Conservation (phyloP, 371 early-diverging fungal genomes). For the Mucor sp. region DNA sequence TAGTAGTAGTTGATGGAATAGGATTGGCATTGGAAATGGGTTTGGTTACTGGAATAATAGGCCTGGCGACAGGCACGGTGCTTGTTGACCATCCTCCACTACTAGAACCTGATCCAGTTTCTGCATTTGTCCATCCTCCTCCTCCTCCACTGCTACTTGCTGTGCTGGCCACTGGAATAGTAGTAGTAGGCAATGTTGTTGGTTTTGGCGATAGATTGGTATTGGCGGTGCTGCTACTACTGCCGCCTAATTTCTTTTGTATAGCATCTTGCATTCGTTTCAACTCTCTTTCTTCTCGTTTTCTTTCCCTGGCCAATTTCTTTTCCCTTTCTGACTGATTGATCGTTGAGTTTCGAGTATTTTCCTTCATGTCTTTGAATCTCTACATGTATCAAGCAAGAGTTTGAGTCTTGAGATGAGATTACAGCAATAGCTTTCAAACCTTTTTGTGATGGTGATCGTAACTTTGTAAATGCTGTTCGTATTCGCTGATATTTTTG, state of each 20-base stretch:
- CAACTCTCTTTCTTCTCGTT: slow-evolving; percentile 70
- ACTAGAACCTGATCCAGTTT: neutral
- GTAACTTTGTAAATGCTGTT: slow-evolving; percentile 75
- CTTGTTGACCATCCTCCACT: neutral
- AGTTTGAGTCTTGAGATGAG: neutral
- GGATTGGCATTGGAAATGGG: neutral
- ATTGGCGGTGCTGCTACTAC: neutral
- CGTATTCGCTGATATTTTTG: slow-evolving; percentile 72
- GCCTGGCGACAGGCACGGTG: neutral
- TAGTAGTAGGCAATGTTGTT: neutral
- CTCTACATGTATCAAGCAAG: slow-evolving; percentile 38
- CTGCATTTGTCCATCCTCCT: neutral
- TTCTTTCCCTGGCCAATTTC: slow-evolving; percentile 66
- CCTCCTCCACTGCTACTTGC: neutral
- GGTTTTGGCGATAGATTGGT: neutral
- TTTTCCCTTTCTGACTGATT: slow-evolving; percentile 46
- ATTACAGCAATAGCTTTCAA: neutral
- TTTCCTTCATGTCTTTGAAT: slow-evolving; percentile 79
- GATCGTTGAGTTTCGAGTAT: slow-evolving; percentile 42
- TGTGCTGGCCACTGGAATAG: neutral
- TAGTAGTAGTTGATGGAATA: neutral
- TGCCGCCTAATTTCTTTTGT: slow-evolving; percentile 42
- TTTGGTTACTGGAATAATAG: neutral
- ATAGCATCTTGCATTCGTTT: slow-evolving; percentile 70
- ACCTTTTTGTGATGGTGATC: slow-evolving; percentile 81